Conservation (phyloP, 176 grass and related monocot genomes). For the Juncus inflexus region DNA sequence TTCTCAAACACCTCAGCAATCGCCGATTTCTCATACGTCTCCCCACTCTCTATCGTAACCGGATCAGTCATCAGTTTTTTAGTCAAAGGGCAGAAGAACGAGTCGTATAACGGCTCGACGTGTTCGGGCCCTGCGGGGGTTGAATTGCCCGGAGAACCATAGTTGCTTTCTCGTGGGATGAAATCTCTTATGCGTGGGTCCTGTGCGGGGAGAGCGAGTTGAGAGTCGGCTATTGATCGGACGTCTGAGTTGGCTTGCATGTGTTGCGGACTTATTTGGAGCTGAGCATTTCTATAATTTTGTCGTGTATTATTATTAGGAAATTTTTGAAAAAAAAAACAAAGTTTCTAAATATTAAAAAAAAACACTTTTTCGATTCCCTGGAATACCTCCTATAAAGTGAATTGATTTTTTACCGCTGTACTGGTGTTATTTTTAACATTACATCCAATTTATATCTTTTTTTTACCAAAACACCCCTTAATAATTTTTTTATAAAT, state of each 20-base stretch:
- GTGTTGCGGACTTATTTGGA: slow-evolving; percentile 19
- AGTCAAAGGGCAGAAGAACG: slow-evolving; percentile 85
- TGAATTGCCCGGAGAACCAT: slow-evolving; percentile 31
- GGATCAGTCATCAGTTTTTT: slow-evolving; percentile 90
- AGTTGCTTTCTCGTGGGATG: slow-evolving; percentile 38
- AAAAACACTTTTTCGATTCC: too few species aligned
- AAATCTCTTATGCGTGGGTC: slow-evolving; percentile 50
- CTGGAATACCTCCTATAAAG: too few species aligned
- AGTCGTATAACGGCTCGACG: slow-evolving; percentile 77
- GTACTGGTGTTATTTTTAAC: too few species aligned
- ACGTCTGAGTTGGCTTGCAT: slow-evolving; percentile 32
- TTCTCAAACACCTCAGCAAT: slow-evolving; percentile 64
- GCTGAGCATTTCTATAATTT: slow-evolving; percentile 13
- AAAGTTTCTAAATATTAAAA: too few species aligned
- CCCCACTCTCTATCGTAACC: slow-evolving; percentile 66
- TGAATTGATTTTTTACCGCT: too few species aligned
- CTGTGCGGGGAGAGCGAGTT: slow-evolving; percentile 43
- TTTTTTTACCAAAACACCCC: too few species aligned
- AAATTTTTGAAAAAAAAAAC: too few species aligned
- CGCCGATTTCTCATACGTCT: slow-evolving; percentile 76
- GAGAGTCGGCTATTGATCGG: slow-evolving; percentile 60
- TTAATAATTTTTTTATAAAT: too few species aligned
- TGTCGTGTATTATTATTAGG: not conserved
- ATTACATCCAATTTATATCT: too few species aligned
- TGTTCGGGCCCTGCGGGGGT: slow-evolving; percentile 55